A percentile compares a stretch with the other conserved stretches of the same genome.
Evolutionary conservation across 257 asterid species (phyloP).

Genomic region (Verbascum thapsus): DNA sequence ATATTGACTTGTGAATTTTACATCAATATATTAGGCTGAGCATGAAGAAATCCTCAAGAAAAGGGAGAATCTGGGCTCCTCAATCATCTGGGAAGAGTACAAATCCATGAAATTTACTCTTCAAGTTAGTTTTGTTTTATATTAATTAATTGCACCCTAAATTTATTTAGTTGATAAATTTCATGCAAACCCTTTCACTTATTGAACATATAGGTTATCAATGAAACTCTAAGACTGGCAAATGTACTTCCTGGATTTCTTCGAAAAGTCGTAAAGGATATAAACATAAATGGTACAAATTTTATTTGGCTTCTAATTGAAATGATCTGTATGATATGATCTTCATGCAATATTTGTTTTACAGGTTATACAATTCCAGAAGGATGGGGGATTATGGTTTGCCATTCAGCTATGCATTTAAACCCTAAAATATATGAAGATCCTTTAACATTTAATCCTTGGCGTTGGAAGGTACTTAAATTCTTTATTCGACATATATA

Average conservation of each 20-base stretch:
- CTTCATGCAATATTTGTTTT: too few species aligned
- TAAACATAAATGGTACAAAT: conserved; percentile 27
- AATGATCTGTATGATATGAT: too few species aligned
- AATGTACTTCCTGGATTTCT: conserved; percentile 31
- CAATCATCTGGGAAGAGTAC: conserved; percentile 33
- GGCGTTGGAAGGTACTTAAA: conserved; percentile 38
- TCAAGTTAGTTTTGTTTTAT: conserved; percentile 13
- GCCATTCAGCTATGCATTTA: conserved; percentile 27
- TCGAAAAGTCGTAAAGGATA: conserved; percentile 30
- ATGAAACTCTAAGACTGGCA: conserved; percentile 33
- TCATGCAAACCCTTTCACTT: too few species aligned
- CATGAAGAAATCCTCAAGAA: conserved; percentile 33
- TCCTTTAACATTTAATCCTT: conserved; percentile 33
- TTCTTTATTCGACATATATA: not conserved
- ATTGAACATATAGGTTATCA: conserved; percentile 24
- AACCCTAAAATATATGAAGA: conserved; percentile 18
- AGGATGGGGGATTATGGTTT: conserved; percentile 31
- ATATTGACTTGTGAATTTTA: not conserved
- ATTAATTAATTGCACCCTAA: too few species aligned
- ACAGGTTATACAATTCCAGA: conserved; percentile 35
- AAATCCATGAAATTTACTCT: conserved; percentile 43
- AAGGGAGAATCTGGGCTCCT: conserved; percentile 20
- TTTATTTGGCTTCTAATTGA: not conserved
- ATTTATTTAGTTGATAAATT: too few species aligned
- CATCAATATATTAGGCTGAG: conserved; percentile 28